These are phyloP conservation scores for Hymenoscyphus fructigenus DNA, from an alignment of 2,329 filamentous ascomycete species.

Conservation along the genomic window DNA sequence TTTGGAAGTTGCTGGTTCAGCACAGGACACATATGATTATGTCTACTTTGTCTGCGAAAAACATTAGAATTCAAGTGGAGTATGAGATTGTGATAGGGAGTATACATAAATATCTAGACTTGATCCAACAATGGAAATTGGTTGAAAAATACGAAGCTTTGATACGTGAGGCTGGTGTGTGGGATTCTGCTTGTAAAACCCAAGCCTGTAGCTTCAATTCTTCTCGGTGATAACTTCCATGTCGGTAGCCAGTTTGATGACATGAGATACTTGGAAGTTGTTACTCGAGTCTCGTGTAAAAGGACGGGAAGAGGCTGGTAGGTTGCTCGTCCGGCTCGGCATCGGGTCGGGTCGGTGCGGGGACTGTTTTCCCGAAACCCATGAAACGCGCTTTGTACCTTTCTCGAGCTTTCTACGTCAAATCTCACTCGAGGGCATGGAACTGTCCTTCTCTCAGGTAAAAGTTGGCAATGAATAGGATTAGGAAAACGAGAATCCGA, in stretches of 20 bases:
- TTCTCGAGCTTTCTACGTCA: no score
- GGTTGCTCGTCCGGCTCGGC: no score
- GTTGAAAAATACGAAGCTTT: not conserved
- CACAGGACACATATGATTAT: slow-evolving; percentile 7
- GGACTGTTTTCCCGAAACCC: no score
- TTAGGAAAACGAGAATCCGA: not conserved
- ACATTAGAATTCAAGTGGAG: not conserved
- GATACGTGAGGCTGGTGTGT: not conserved
- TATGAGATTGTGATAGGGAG: slow-evolving; percentile 2
- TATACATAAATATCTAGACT: slow-evolving; percentile 9
- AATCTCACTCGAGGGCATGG: no score
- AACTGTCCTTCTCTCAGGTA: not conserved
- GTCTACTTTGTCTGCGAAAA: not conserved
- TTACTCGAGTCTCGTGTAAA: no score
- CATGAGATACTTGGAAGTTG: no score
- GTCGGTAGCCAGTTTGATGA: no score
- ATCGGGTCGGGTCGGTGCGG: no score
- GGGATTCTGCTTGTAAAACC: not conserved
- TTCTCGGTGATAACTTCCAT: no score
- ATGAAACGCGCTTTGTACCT: no score
- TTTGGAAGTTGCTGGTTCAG: slow-evolving; percentile 8
- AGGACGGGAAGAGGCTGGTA: no score
- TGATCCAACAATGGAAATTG: slow-evolving; percentile 8
- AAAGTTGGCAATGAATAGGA: not conserved
- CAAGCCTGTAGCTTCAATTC: no score